Evolutionary conservation across 2,329 filamentous ascomycete species (phyloP).

Genomic region (Venturia effusa): DNA sequence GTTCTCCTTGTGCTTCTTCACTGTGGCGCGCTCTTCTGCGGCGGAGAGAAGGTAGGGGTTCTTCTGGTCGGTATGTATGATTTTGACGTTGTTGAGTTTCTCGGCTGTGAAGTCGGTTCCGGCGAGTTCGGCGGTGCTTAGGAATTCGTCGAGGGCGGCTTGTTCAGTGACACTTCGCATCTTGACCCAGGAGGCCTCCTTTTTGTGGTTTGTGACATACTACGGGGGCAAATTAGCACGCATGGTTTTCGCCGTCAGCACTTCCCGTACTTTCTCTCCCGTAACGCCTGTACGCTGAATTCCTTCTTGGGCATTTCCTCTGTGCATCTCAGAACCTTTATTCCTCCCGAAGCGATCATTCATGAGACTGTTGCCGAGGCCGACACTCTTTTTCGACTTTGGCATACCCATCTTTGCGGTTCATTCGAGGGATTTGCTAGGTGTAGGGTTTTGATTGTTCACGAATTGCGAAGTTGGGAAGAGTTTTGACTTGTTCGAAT

Average conservation of each 20-base stretch:
- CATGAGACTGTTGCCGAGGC: slow-evolving; percentile 95
- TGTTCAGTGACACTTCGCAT: slow-evolving; percentile 99
- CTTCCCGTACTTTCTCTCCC: slow-evolving; percentile 55
- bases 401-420: slow-evolving; percentile 53
- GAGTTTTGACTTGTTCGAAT: slow-evolving; percentile 6
- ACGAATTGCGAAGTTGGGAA: neutral
- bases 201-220: slow-evolving; percentile 83
- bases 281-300: slow-evolving; percentile 63
- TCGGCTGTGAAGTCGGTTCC: slow-evolving; percentile 97
- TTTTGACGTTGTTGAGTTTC: slow-evolving; percentile 98
- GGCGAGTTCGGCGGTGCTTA: slow-evolving; percentile 91
- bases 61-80: slow-evolving; percentile 91
- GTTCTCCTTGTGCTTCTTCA: slow-evolving; percentile 77
- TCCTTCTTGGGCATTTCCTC: slow-evolving; percentile 47
- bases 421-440: neutral
- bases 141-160: slow-evolving; percentile 89
- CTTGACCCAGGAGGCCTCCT: slow-evolving; percentile 95
- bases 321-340: slow-evolving; percentile 74
- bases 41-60: slow-evolving; percentile 88
- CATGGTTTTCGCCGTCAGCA: slow-evolving; percentile 3
- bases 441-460: neutral
- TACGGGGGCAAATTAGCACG: slow-evolving; percentile 20
- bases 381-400: slow-evolving; percentile 92
- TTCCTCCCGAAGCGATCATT: slow-evolving; percentile 96
- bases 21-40: slow-evolving; percentile 65